Conservation (phyloP, 176 grass and related monocot species). For the Carex kokanica region DNA sequence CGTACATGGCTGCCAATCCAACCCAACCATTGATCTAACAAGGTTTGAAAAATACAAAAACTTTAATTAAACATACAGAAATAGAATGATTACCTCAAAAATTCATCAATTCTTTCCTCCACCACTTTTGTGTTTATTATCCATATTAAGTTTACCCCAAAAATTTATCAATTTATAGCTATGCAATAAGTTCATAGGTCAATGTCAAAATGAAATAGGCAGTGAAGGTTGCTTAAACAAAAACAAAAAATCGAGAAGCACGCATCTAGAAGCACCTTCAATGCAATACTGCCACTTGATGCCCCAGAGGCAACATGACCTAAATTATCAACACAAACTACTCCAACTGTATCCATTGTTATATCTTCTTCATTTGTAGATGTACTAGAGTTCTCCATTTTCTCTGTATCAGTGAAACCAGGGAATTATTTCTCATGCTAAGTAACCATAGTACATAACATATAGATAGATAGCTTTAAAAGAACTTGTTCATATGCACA, state of each 20-base stretch:
- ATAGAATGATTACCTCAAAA: background rate
- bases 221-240: background rate
- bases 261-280: conserved; percentile 45
- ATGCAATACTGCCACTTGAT: conserved; percentile 93
- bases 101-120: background rate
- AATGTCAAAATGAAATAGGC: conserved; percentile 13
- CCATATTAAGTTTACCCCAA: background rate
- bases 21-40: conserved; percentile 79
- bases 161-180: too few relatives aligned
- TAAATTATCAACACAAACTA: conserved; percentile 61
- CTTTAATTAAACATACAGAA: background rate
- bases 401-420: conserved; percentile 30
- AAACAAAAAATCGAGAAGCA: conserved; percentile 8
- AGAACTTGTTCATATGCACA: conserved; percentile 35
- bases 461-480: conserved; percentile 16
- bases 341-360: conserved; percentile 89
- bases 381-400: conserved; percentile 18
- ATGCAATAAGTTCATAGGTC: background rate
- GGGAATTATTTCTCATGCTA: conserved; percentile 22
- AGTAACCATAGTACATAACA: conserved; percentile 6
- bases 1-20: conserved; percentile 95
- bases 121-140: background rate
- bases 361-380: conserved; percentile 36
- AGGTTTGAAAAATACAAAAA: conserved; percentile 4
- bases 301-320: conserved; percentile 78